phyloP scores from a whole-genome alignment of 2,329 filamentous ascomycete genomes.

The Hortaea sp. region DNA sequence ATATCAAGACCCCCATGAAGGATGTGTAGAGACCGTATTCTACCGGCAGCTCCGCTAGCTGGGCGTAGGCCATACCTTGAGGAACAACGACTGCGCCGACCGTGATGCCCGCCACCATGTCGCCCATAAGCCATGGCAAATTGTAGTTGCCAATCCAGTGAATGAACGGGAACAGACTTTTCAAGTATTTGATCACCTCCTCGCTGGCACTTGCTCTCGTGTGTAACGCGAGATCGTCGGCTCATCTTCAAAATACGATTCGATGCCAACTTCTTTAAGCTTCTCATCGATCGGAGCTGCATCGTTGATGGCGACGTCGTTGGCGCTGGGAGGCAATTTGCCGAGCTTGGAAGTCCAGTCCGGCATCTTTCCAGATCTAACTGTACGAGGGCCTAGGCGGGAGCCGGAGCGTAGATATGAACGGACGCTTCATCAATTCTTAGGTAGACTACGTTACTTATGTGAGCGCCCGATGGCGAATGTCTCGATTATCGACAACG shows the following conservation, averaged over 20 bases:
- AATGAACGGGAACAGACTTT: conserved; percentile 74
- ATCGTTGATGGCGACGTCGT: too few species aligned
- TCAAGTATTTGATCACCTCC: conserved; percentile 51
- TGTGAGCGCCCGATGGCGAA: too few species aligned
- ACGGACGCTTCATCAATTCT: too few species aligned
- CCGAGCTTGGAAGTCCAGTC: too few species aligned
- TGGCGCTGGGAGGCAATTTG: too few species aligned
- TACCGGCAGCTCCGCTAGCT: conserved; percentile 66
- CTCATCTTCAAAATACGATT: conserved; percentile 74
- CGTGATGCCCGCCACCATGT: conserved; percentile 74
- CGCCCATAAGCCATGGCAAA: conserved; percentile 74
- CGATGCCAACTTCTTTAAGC: too few species aligned
- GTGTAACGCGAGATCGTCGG: conserved; percentile 58
- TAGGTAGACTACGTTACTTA: too few species aligned
- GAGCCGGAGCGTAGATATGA: too few species aligned
- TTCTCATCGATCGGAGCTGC: too few species aligned
- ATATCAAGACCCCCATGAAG: conserved; percentile 88
- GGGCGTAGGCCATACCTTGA: conserved; percentile 91
- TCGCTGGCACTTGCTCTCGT: conserved; percentile 50
- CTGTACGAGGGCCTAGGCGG: too few species aligned
- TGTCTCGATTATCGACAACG: too few species aligned
- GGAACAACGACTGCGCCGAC: conserved; percentile 80
- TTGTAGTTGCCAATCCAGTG: conserved; percentile 91
- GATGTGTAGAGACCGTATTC: conserved; percentile 89
- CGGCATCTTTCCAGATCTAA: too few species aligned